phyloP scores from a whole-genome alignment of 2,329 filamentous ascomycete species.

The Phoma herbarum region DNA sequence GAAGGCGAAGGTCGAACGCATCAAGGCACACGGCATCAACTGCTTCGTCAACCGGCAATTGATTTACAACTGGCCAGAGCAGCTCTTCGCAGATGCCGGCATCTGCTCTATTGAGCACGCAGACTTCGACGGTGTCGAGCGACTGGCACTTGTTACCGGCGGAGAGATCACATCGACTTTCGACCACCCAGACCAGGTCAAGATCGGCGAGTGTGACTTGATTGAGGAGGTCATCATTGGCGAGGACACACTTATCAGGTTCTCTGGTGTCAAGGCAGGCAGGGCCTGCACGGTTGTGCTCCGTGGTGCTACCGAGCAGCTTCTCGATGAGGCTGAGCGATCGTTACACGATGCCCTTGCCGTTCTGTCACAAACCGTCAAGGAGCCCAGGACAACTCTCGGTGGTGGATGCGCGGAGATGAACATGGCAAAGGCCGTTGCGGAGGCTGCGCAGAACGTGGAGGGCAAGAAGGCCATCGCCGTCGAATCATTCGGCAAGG shows the following conservation, averaged over 20 bases:
- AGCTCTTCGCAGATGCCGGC: slow-evolving; percentile 95
- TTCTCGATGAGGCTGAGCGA: slow-evolving; percentile 95
- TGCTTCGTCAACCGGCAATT: slow-evolving; percentile 99
- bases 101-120: slow-evolving; percentile 99
- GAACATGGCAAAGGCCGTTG: slow-evolving; percentile 98
- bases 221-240: slow-evolving; percentile 99
- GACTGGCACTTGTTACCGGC: slow-evolving; percentile 91
- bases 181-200: slow-evolving; percentile 96
- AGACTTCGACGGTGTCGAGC: slow-evolving; percentile 97
- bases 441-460: slow-evolving; percentile 89
- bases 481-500: slow-evolving; percentile 86
- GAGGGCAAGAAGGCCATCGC: slow-evolving; percentile 97
- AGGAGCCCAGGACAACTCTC: slow-evolving; percentile 91
- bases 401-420: slow-evolving; percentile 98
- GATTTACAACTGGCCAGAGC: slow-evolving; percentile 99
- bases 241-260: slow-evolving; percentile 96
- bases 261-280: slow-evolving; percentile 93
- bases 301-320: slow-evolving; percentile 93
- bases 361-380: slow-evolving; percentile 94
- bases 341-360: slow-evolving; percentile 95
- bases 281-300: slow-evolving; percentile 97
- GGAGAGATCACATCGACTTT: slow-evolving; percentile 98
- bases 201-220: slow-evolving; percentile 91
- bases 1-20: slow-evolving; percentile 98
- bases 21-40: slow-evolving; percentile 99